Percentiles rank a stretch among this genome's conserved stretches.
Evolutionary conservation across 2,329 filamentous ascomycete genomes (phyloP).

Genomic region (Plenodomus lindquistii): DNA sequence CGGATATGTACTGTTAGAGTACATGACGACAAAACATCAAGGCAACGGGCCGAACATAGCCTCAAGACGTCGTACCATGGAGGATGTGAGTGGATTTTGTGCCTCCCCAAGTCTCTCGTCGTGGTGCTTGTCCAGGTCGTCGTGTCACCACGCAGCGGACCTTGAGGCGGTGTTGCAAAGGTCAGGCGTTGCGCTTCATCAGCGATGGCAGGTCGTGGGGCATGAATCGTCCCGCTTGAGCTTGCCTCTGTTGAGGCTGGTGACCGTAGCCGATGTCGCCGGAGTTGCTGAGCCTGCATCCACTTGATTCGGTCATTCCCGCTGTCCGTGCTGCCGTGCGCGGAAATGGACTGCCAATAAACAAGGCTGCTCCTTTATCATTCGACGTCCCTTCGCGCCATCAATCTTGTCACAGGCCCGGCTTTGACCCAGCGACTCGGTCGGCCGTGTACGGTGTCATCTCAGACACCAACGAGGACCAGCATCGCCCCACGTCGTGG

Average conservation of each 20-base stretch:
- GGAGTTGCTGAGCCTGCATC: conserved; percentile 18
- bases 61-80: not conserved
- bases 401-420: conserved; percentile 28
- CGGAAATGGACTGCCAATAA: conserved; percentile 14
- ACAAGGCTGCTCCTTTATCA: conserved; percentile 36
- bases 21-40: conserved; percentile 14
- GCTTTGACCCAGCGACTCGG: conserved; percentile 30
- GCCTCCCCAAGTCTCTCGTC: not conserved
- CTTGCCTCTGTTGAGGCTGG: conserved; percentile 21
- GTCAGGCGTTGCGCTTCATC: conserved; percentile 20
- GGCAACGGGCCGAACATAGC: conserved; percentile 1
- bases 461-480: conserved; percentile 3
- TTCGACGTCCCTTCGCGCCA: conserved; percentile 25
- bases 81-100: not conserved
- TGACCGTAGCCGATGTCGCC: conserved; percentile 35
- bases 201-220: not conserved
- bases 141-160: not conserved
- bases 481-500: not conserved
- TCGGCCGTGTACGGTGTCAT: conserved; percentile 13
- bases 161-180: conserved; percentile 1
- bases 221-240: conserved; percentile 18
- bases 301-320: conserved; percentile 38
- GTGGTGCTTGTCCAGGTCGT: not conserved
- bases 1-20: conserved; percentile 5
- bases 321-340: conserved; percentile 28